Conservation (phyloP, 192 early-diverging fungal genomes). For the Gamsiella multidivaricata region DNA sequence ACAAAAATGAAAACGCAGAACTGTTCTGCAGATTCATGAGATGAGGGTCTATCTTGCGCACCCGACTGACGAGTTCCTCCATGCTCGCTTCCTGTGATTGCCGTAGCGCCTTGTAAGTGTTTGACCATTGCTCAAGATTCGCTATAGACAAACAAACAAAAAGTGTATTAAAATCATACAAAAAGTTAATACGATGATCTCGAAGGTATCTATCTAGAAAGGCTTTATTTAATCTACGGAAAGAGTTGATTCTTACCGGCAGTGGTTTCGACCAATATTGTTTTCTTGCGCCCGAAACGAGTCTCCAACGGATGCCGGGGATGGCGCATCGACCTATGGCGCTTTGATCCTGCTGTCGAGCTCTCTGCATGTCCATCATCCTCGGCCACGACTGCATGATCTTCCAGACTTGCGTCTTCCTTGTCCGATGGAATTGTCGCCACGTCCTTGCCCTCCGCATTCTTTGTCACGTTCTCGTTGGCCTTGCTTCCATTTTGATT, state of each 20-base stretch:
- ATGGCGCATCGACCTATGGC: too few species aligned
- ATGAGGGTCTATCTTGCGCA: not conserved
- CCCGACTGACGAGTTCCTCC: not conserved
- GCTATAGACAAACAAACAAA: too few species aligned
- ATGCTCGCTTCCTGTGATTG: not conserved
- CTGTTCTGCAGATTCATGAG: conserved; percentile 6
- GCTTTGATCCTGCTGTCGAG: not conserved
- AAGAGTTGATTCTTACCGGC: not conserved
- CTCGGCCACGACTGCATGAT: too few species aligned
- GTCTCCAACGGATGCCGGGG: not conserved
- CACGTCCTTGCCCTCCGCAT: conserved; percentile 1
- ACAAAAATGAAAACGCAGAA: conserved; percentile 15
- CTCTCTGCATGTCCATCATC: too few species aligned
- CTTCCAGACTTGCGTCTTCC: too few species aligned
- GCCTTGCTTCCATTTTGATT: not conserved
- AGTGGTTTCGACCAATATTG: not conserved
- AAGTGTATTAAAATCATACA: too few species aligned
- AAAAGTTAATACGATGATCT: not conserved
- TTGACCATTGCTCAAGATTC: conserved; percentile 13
- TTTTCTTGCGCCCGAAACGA: not conserved
- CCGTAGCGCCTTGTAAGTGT: conserved; percentile 11
- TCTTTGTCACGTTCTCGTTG: not conserved
- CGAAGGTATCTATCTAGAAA: not conserved
- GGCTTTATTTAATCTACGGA: too few species aligned
- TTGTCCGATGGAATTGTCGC: not conserved